phyloP scores from a whole-genome alignment of 129 eudicot genomes.

The Flaveria sonorensis region DNA sequence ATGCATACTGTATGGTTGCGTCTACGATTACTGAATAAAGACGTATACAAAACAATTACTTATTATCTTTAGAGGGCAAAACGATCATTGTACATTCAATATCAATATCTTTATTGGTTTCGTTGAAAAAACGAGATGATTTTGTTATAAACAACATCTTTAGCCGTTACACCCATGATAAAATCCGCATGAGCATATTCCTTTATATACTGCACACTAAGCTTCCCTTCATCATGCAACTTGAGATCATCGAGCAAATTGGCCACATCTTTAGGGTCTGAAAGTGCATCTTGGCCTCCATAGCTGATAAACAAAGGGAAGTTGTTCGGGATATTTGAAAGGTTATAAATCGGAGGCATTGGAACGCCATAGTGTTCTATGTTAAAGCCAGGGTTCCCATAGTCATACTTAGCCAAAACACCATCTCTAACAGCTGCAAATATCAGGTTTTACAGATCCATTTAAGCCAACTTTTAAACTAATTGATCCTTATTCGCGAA shows the following conservation, averaged over 20 bases:
- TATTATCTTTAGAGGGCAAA: constrained; percentile 15
- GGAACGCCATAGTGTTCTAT: constrained; percentile 60
- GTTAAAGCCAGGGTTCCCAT: constrained; percentile 49
- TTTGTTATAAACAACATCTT: constrained; percentile 64
- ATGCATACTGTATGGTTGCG: not conserved
- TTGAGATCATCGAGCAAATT: constrained; percentile 66
- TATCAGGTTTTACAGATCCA: not conserved
- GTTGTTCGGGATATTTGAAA: constrained; percentile 60
- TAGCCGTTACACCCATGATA: constrained; percentile 72
- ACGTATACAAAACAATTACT: constrained; percentile 1
- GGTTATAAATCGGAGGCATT: constrained; percentile 66
- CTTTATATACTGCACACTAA: constrained; percentile 66
- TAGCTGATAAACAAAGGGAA: constrained; percentile 76
- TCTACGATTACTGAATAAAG: not conserved
- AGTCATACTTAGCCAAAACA: constrained; percentile 64
- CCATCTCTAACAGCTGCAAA: constrained; percentile 70
- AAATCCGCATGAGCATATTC: constrained; percentile 87
- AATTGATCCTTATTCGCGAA: not conserved
- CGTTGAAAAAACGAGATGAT: constrained; percentile 55
- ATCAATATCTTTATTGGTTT: constrained; percentile 31
- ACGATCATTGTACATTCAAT: constrained; percentile 13
- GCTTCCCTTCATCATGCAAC: constrained; percentile 64
- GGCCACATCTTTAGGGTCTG: constrained; percentile 74
- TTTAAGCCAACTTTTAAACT: not conserved
- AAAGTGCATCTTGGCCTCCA: constrained; percentile 83